Evolutionary conservation across 805 yeast genomes (phyloP).

Genomic region (Lipomyces anomalus): DNA sequence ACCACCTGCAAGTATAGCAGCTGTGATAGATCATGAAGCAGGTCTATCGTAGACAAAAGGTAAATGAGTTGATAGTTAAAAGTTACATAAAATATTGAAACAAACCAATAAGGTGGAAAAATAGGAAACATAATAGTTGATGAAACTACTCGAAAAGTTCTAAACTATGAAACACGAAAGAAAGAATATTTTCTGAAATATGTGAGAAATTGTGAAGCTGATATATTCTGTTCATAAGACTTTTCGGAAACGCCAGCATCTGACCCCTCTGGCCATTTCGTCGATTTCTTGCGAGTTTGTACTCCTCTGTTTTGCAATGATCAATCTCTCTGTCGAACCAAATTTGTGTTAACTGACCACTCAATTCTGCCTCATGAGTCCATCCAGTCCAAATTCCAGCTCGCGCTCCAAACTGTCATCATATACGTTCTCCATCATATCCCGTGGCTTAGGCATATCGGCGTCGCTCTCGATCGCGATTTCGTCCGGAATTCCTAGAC

Average conservation of each 20-base stretch:
- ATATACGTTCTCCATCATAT: slow-evolving; percentile 16
- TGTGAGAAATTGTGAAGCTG: background rate
- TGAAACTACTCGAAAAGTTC: background rate
- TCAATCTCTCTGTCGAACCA: background rate
- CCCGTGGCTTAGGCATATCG: slow-evolving; percentile 29
- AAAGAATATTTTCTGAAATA: background rate
- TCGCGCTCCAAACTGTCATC: slow-evolving; percentile 54
- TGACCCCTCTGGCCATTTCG: slow-evolving; percentile 32
- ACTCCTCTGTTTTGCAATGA: slow-evolving; percentile 24
- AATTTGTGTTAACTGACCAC: slow-evolving; percentile 10
- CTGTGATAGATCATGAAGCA: slow-evolving; percentile 4
- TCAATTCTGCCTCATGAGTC: slow-evolving; percentile 26
- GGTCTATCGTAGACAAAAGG: background rate
- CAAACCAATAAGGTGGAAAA: background rate
- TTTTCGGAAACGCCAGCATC: slow-evolving; percentile 27
- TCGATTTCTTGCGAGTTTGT: slow-evolving; percentile 26
- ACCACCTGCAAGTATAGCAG: slow-evolving; percentile 4
- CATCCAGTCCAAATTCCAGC: slow-evolving; percentile 62
- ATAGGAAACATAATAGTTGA: background rate
- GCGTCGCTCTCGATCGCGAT: slow-evolving; percentile 32
- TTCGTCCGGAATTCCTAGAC: slow-evolving; percentile 28
- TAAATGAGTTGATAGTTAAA: background rate
- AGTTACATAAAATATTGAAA: background rate
- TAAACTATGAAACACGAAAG: background rate
- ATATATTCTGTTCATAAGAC: slow-evolving; percentile 8